Conservation (phyloP, 768 basidiomycete species). For the Obba rivulosa region DNA sequence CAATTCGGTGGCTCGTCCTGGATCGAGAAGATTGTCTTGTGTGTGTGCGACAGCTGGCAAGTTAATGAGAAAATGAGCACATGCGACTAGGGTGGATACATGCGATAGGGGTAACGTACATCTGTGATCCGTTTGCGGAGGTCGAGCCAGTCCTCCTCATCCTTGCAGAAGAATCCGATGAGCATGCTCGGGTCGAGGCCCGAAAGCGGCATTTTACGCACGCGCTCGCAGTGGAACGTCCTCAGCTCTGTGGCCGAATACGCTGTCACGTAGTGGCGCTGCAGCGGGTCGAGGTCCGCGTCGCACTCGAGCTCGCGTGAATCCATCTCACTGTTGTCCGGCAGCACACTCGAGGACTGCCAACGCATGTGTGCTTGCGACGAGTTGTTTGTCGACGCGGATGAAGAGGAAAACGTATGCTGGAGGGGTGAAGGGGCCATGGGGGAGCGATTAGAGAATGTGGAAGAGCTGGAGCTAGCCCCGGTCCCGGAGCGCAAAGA, state of each 20-base stretch:
- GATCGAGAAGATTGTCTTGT: constrained; percentile 75
- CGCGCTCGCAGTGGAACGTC: constrained; percentile 95
- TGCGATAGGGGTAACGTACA: constrained; percentile 40
- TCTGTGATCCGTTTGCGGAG: constrained; percentile 65
- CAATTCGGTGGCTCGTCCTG: constrained; percentile 86
- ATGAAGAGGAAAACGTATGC: constrained; percentile 50
- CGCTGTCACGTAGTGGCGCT: constrained; percentile 64
- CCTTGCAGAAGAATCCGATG: constrained; percentile 82
- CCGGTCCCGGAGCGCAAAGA: constrained; percentile 21
- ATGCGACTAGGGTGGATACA: no score
- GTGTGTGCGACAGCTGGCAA: constrained; percentile 35
- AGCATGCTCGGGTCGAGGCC: constrained; percentile 97
- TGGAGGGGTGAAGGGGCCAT: constrained; percentile 60
- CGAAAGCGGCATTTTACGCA: constrained; percentile 89
- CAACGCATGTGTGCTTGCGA: constrained; percentile 26
- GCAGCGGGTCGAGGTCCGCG: constrained; percentile 38
- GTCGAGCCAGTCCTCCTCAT: constrained; percentile 84
- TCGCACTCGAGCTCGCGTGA: constrained; percentile 31
- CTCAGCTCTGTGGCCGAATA: constrained; percentile 70
- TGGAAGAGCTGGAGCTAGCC: constrained; percentile 22
- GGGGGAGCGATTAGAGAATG: constrained; percentile 53
- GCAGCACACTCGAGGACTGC: constrained; percentile 22
- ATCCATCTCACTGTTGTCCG: constrained; percentile 28
- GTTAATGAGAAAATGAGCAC: neutral
- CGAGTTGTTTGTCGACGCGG: constrained; percentile 19